Evolutionary conservation across 2,329 filamentous ascomycete species (phyloP).

Genomic region (Fusarium sp.): DNA sequence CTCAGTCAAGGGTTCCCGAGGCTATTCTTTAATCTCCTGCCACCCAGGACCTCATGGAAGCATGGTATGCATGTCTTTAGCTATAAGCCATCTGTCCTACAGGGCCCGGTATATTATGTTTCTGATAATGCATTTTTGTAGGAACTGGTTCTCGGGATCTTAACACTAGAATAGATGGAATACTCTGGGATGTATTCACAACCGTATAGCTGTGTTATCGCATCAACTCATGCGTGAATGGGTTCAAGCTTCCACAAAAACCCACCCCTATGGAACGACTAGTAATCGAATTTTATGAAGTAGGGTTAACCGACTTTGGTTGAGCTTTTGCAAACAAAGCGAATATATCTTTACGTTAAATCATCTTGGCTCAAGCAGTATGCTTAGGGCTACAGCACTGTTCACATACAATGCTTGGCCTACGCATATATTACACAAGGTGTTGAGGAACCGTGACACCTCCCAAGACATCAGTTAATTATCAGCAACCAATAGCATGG

Average conservation of each 20-base stretch:
- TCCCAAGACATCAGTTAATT: not conserved
- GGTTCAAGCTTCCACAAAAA: no score
- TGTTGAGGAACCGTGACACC: not conserved
- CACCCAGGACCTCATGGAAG: not conserved
- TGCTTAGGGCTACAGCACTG: not conserved
- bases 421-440: not conserved
- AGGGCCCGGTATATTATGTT: no score
- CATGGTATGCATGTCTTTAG: not conserved
- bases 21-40: constrained; percentile 25
- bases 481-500: not conserved
- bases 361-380: not conserved
- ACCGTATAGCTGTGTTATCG: no score
- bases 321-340: not conserved
- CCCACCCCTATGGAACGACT: no score
- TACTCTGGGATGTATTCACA: no score
- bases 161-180: no score
- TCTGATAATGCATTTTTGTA: no score
- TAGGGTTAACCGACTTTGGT: not conserved
- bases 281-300: no score
- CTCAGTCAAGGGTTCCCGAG: constrained; percentile 34
- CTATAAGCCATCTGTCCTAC: no score
- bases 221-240: no score
- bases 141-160: no score
- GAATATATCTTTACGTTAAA: not conserved
- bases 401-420: not conserved